These are phyloP conservation scores for Pyricularia pennisetigena DNA, from an alignment of 2,329 filamentous ascomycete species.

Conservation along the genomic window DNA sequence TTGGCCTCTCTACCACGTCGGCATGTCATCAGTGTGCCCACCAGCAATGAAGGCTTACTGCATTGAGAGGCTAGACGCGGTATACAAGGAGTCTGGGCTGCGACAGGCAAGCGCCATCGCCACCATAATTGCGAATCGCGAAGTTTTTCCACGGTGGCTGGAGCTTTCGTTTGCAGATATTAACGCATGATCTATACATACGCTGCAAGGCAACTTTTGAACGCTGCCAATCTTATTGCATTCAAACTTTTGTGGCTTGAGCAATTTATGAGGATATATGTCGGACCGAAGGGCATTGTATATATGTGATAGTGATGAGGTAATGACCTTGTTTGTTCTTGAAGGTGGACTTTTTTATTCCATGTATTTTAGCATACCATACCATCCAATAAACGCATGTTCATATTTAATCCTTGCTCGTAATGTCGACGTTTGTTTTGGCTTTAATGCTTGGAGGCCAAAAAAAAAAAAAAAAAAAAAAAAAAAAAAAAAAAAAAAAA, in stretches of 20 bases:
- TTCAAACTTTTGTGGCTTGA: too few relatives aligned
- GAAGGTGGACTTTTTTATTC: not conserved
- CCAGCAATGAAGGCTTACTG: conserved; percentile 30
- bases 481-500: not conserved
- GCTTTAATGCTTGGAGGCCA: not conserved
- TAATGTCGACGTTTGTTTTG: not conserved
- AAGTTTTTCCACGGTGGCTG: conserved; percentile 13
- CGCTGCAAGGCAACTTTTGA: not conserved
- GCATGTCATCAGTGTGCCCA: conserved; percentile 34
- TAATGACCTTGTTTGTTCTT: not conserved
- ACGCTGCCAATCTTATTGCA: not conserved
- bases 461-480: not conserved
- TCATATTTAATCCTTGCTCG: not conserved
- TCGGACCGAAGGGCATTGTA: too few relatives aligned
- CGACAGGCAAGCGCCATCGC: conserved; percentile 33
- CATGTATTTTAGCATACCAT: not conserved
- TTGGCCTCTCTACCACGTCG: conserved; percentile 39
- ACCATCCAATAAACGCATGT: too few relatives aligned
- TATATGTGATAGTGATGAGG: too few relatives aligned
- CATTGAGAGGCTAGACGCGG: conserved; percentile 30
- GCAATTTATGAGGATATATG: too few relatives aligned
- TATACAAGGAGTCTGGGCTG: conserved; percentile 34
- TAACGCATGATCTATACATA: not conserved
- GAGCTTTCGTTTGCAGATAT: not conserved
- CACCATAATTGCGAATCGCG: conserved; percentile 27